Percentiles rank a stretch among this genome's conserved stretches.
Conservation (phyloP, 23 red algal genomes). For the Chondrus crispus region DNA sequence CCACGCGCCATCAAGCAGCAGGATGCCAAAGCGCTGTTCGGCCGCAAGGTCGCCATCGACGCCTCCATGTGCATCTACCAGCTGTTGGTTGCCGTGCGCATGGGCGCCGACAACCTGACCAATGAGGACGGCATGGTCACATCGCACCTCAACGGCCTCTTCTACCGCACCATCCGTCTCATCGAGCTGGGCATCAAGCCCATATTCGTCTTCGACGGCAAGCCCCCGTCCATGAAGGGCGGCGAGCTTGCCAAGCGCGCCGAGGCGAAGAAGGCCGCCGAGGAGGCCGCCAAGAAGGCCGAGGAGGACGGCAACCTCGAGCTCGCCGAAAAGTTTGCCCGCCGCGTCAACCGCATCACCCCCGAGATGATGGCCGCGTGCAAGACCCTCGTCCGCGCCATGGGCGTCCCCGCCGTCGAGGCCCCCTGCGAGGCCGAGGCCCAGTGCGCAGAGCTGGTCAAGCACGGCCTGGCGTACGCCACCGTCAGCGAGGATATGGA, state of each 20-base stretch:
- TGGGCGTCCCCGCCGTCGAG: slow-evolving; percentile 95
- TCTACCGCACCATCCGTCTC: slow-evolving; percentile 88
- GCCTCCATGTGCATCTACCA: slow-evolving; percentile 99
- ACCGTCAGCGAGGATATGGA: slow-evolving; percentile 99
- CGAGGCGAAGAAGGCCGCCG: slow-evolving; percentile 65
- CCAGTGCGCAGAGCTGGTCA: slow-evolving; percentile 88
- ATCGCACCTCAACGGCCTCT: slow-evolving; percentile 91
- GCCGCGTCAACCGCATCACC: slow-evolving; percentile 86
- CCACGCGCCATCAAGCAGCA: slow-evolving; percentile 65
- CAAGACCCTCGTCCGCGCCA: slow-evolving; percentile 73
- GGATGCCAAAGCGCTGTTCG: slow-evolving; percentile 78
- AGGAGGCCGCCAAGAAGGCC: slow-evolving; percentile 78
- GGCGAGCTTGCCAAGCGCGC: slow-evolving; percentile 85
- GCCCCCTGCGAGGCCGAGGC: slow-evolving; percentile 98
- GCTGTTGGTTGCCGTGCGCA: slow-evolving; percentile 89
- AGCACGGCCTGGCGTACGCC: slow-evolving; percentile 74
- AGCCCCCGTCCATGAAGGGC: slow-evolving; percentile 85
- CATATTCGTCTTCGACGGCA: slow-evolving; percentile 95
- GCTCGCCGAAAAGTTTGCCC: slow-evolving; percentile 72
- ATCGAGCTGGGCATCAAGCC: slow-evolving; percentile 95
- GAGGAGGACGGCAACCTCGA: slow-evolving; percentile 90
- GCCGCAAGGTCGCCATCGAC: slow-evolving; percentile 92
- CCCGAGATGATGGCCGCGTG: slow-evolving; percentile 66
- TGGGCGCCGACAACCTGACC: slow-evolving; percentile 82
- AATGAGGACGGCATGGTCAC: slow-evolving; percentile 91